Base-by-base conservation (phyloP, 75 land plant genomes). In the Picea glauca region DNA sequence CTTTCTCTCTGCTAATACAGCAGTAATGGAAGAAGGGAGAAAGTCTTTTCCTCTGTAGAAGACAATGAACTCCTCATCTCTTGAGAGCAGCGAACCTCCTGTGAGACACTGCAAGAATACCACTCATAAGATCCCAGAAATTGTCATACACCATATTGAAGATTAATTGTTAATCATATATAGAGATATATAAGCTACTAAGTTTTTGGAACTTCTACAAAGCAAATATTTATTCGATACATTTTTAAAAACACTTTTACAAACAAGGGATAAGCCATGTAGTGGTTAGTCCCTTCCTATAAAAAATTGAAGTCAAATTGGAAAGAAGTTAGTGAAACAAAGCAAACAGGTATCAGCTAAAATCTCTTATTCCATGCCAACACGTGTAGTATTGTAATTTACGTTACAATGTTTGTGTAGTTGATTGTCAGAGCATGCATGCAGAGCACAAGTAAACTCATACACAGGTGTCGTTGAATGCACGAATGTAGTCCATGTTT, bases 31-130 rank as follows among this genome's bases (percentile, higher is more conserved):
- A 46, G 84, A 79, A 17, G 99, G 98, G n/a, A 98, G 85, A 84
- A 98, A 98, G 88, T 98, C 99, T 76, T 98, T 98, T 75, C 98
- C 99, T 83, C 99, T 87, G 72, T 91, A 95, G 33, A 98, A 77
- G 26, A 87, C 86, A 64, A 98, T 91, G 79, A 85, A 98, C 30
- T 91, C 93, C 75, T 76, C 85, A 76, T 98, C 93, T 74, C 98
- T 80, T 78, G 98, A 84, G 58, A 98, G 90, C 72, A 98, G 83
- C 58, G 85, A 83, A 57, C 99, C 99, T 74, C 98, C 99, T 54
- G 98, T 98, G 20, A 95, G 88, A 26, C 38, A 30, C 99, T 97
- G 94, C 80, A 88, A 13, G 43, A 13, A 75, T 50, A 26, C 35
- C 17, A 75, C 17, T 23, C 18, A 77, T 62, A 38, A 61, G 38